Conservation (phyloP, 768 basidiomycete species). For the Mycena venus region DNA sequence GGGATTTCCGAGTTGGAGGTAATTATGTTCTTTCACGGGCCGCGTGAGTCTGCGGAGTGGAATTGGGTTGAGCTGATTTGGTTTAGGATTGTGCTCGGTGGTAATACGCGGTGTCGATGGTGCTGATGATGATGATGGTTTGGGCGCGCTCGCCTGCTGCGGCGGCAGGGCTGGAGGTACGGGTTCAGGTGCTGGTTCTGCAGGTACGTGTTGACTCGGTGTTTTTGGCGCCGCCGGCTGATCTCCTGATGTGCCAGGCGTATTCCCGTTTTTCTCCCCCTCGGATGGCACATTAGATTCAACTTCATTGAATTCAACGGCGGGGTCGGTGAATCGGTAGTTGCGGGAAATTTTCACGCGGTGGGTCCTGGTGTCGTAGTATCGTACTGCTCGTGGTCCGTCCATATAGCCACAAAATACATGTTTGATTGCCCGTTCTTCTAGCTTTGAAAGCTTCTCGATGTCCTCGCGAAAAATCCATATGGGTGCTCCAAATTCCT, state of each 20-base stretch:
- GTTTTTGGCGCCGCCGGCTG: too few species aligned
- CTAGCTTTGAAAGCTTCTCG: slow-evolving; percentile 6
- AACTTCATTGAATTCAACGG: neutral
- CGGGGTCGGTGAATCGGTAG: neutral
- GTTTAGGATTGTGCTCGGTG: neutral
- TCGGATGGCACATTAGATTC: neutral
- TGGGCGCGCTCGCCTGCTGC: neutral
- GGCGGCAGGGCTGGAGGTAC: neutral
- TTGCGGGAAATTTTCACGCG: slow-evolving; percentile 1
- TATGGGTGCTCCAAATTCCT: slow-evolving; percentile 14
- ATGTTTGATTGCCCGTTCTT: neutral
- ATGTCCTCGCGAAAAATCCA: slow-evolving; percentile 19
- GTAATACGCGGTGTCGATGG: neutral
- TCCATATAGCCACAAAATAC: slow-evolving; percentile 20
- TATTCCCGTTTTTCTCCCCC: neutral
- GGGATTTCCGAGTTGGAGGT: slow-evolving; percentile 1
- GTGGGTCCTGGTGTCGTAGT: slow-evolving; percentile 13
- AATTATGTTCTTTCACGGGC: neutral
- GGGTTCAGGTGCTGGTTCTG: neutral
- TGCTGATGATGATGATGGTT: neutral
- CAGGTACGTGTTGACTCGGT: neutral
- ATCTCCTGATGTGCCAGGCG: neutral
- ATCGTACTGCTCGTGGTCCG: slow-evolving; percentile 3
- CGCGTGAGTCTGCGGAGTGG: slow-evolving; percentile 1
- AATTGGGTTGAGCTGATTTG: neutral